phyloP scores from a whole-genome alignment of 2,329 filamentous ascomycete species.

The Aureobasidium sp. region DNA sequence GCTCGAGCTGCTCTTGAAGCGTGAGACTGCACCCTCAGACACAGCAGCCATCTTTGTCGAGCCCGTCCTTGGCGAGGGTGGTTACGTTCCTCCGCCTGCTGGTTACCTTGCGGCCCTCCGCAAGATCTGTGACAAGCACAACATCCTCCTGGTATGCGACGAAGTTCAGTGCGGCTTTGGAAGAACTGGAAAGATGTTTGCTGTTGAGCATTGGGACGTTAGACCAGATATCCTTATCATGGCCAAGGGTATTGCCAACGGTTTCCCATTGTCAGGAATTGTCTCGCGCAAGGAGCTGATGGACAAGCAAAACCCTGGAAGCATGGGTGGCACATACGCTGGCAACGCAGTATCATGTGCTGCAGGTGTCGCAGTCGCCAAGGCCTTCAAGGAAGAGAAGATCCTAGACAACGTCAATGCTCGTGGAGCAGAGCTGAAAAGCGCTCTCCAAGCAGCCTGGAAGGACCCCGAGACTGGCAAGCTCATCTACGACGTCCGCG shows the following conservation, averaged over 20 bases:
- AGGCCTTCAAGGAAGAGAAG: conserved; percentile 32
- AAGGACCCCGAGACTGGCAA: conserved; percentile 25
- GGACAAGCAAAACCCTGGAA: conserved; percentile 32
- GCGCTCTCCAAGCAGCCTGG: conserved; percentile 23
- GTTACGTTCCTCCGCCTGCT: conserved; percentile 30
- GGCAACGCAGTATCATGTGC: conserved; percentile 34
- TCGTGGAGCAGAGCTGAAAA: conserved; percentile 25
- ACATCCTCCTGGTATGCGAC: conserved; percentile 38
- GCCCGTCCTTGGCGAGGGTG: conserved; percentile 32
- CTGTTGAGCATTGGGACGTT: conserved; percentile 37
- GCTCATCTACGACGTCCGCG: conserved; percentile 33
- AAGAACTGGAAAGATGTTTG: conserved; percentile 39
- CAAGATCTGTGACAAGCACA: conserved; percentile 38
- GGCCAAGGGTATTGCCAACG: conserved; percentile 27
- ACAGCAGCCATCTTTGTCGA: conserved; percentile 33
- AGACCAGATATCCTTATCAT: conserved; percentile 39
- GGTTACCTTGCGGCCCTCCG: conserved; percentile 32
- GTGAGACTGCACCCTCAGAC: conserved; percentile 30
- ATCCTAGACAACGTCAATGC: conserved; percentile 33
- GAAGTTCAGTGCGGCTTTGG: conserved; percentile 41
- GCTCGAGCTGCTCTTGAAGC: conserved; percentile 31
- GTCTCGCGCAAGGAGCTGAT: conserved; percentile 31
- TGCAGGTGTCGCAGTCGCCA: conserved; percentile 30
- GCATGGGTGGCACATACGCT: conserved; percentile 34
- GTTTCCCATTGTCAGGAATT: conserved; percentile 23